Percentiles rank a stretch among this genome's conserved stretches.
These are phyloP conservation scores for Neltuma alba DNA, from an alignment of 306 rosid genomes.

Conservation along the genomic window DNA sequence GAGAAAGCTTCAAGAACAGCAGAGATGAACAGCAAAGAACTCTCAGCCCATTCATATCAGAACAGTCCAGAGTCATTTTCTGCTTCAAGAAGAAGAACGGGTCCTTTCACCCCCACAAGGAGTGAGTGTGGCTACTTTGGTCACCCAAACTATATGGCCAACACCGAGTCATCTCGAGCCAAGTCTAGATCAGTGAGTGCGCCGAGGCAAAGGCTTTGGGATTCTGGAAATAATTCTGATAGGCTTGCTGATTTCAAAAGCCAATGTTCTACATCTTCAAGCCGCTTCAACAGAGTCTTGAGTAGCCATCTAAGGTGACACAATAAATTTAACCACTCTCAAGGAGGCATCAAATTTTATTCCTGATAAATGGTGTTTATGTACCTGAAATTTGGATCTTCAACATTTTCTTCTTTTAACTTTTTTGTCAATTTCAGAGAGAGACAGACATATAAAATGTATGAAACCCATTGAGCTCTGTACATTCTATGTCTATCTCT, in stretches of 20 bases:
- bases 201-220: constrained; percentile 78
- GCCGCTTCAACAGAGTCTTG: constrained; percentile 52
- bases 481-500: background rate
- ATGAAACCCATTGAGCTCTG: background rate
- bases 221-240: constrained; percentile 58
- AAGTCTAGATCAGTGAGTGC: constrained; percentile 95
- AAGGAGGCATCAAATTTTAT: background rate
- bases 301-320: constrained; percentile 58
- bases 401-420: background rate
- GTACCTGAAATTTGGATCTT: background rate
- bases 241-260: constrained; percentile 46
- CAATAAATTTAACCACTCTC: constrained; percentile 14
- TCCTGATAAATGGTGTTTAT: background rate
- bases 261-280: constrained; percentile 38
- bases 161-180: constrained; percentile 84
- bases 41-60: background rate
- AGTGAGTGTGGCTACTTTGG: constrained; percentile 76
- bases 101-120: constrained; percentile 71
- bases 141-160: constrained; percentile 88
- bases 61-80: constrained; percentile 74
- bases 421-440: background rate
- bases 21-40: constrained; percentile 14
- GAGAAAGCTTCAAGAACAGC: constrained; percentile 53
- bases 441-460: background rate
- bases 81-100: constrained; percentile 60